A percentile compares a stretch with the other conserved stretches of the same genome.
phyloP scores from a whole-genome alignment of 805 yeast species.

The Yarrowia deformans region DNA sequence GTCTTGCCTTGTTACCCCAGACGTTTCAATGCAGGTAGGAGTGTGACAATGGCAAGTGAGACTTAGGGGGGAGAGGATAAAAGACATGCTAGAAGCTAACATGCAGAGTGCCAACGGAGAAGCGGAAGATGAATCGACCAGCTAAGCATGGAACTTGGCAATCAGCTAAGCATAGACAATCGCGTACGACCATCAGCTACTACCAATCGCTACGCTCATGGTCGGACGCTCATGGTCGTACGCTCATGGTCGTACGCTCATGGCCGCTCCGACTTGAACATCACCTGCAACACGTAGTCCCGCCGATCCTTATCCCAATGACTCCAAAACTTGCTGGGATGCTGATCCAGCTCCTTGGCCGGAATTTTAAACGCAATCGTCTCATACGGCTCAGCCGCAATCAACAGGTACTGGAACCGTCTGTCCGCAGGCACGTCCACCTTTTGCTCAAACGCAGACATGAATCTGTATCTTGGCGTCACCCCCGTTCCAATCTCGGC shows the following conservation, averaged over 20 bases:
- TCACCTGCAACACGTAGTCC: conserved; percentile 73
- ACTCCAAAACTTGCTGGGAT: conserved; percentile 61
- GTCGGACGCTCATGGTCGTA: too few species aligned
- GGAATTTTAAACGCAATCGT: conserved; percentile 80
- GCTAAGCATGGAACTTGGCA: too few species aligned
- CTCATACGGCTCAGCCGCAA: conserved; percentile 92
- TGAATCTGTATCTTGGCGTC: conserved; percentile 72
- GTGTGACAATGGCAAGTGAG: too few species aligned
- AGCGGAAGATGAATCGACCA: too few species aligned
- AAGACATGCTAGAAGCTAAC: too few species aligned
- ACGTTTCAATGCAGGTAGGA: too few species aligned
- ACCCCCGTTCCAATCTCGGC: conserved; percentile 57
- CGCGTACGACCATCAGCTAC: too few species aligned
- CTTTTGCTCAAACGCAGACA: conserved; percentile 76
- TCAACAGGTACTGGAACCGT: conserved; percentile 70
- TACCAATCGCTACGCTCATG: not conserved
- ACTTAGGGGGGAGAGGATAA: too few species aligned
- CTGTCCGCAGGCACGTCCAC: conserved; percentile 56
- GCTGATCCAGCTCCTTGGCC: conserved; percentile 57
- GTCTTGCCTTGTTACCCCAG: too few species aligned
- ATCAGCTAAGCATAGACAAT: too few species aligned
- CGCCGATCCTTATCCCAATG: conserved; percentile 75
- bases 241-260: too few species aligned
- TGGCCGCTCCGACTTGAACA: conserved; percentile 50
- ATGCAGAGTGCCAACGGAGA: too few species aligned